Base-by-base conservation (phyloP, 139 green algal genomes). In the Chlorella sp. region DNA sequence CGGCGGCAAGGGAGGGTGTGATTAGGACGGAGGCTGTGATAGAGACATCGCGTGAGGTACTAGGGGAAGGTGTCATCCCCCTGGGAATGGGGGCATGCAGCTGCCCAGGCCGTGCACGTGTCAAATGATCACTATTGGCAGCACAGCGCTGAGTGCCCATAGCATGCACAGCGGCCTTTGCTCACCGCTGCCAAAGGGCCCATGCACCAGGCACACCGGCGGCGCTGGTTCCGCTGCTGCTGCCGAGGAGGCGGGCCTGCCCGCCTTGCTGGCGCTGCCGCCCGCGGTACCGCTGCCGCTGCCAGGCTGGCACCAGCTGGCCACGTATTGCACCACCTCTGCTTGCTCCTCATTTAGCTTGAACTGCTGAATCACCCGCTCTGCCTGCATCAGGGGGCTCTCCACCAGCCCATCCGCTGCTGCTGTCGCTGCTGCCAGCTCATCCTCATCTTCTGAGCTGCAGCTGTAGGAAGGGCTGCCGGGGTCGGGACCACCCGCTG, bases 181-280 rank as follows among this genome's bases (percentile, higher is more conserved):
- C 78, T 83, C 61, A 93, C 90, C 87, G 30, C 75, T 64, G 69
- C 95, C 95, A 88, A 96, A 96, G 21, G 94, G 94, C 0, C 96
- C 96, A 87, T 97, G 95, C 11, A 98, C 90, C 2, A 98, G 69
- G 88, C 95, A 98, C 0, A 98, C 68, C 2, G 93, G 93, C 30
- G 82, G 68, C 11, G 28, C 64, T 69, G 48, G 48, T 57, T 86
- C 66, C 34, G 3, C 32, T n/a, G 12, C 36, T 86, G 48, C 81
- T 40, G 24, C 83, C 30, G 64, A 64, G 24, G 78, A 42, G 22
- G 21, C 42, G 12, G n/a, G 32, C 36, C 66, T 64, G 78, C 78
- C 26, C 21, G 24, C 22, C 26, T 36, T 64, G 24, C 78, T 64
- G 24, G 40, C 40, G 30, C 42, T 61, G 0, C 39, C 15, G 28